Percentiles rank a stretch among this genome's conserved stretches.
These are phyloP conservation scores for Hydrangea macrophylla DNA, from an alignment of 148 eudicot genomes.

Conservation along the genomic window DNA sequence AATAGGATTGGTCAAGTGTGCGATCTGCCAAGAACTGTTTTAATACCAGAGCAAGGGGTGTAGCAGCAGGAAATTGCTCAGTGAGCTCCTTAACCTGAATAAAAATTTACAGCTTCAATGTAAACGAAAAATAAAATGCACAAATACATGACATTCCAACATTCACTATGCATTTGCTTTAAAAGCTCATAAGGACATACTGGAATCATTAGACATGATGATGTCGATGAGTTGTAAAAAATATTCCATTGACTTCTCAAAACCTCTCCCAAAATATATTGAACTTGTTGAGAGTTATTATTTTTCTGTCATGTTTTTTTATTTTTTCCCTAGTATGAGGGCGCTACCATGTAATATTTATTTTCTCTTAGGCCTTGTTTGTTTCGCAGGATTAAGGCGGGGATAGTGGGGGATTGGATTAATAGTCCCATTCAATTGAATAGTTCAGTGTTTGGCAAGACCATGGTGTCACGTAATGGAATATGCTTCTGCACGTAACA, in stretches of 20 bases:
- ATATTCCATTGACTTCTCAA: background rate
- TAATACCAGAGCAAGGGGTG: constrained; percentile 88
- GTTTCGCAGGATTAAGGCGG: too few relatives aligned
- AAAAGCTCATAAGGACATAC: background rate
- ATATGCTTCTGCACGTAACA: too few relatives aligned
- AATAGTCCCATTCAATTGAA: too few relatives aligned
- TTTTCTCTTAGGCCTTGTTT: too few relatives aligned
- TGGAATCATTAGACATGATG: background rate
- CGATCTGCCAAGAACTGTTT: constrained; percentile 97
- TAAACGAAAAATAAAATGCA: constrained; percentile 5
- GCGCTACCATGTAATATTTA: too few relatives aligned
- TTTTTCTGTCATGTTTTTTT: too few relatives aligned
- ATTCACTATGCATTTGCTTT: background rate
- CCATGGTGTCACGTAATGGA: too few relatives aligned
- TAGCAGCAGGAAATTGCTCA: constrained; percentile 89
- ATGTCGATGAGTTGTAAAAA: background rate
- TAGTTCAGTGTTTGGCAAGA: too few relatives aligned
- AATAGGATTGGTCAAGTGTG: constrained; percentile 91
- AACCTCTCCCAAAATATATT: background rate
- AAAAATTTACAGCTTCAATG: constrained; percentile 8
- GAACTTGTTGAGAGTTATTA: too few relatives aligned
- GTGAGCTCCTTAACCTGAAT: constrained; percentile 83
- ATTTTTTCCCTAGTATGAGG: too few relatives aligned
- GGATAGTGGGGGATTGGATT: too few relatives aligned
- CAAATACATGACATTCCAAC: background rate